Conservation (phyloP, 352 stramenopile genomes). For the Pythium pyrilobum region DNA sequence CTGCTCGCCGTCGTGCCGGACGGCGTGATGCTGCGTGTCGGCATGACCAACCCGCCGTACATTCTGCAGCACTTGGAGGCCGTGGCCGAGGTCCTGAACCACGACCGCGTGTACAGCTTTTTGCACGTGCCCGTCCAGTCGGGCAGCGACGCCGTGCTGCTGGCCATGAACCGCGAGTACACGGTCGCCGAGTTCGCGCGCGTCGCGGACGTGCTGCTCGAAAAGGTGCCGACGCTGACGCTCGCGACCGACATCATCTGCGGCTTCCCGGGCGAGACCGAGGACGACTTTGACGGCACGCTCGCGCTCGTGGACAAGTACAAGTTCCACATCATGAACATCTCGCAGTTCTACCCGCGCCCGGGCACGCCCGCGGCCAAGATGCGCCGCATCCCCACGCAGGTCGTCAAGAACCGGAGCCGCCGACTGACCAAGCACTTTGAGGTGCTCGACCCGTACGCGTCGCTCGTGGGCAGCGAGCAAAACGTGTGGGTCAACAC, state of each 20-base stretch:
- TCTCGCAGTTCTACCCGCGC: conserved; percentile 92
- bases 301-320: conserved; percentile 86
- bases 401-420: conserved; percentile 88
- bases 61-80: conserved; percentile 86
- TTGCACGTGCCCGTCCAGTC: conserved; percentile 91
- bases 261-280: conserved; percentile 87
- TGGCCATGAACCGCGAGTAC: conserved; percentile 92
- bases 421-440: conserved; percentile 84
- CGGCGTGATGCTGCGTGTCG: conserved; percentile 86
- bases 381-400: conserved; percentile 84
- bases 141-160: conserved; percentile 78
- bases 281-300: conserved; percentile 86
- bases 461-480: conserved; percentile 46
- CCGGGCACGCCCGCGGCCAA: conserved; percentile 87
- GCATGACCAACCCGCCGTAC: conserved; percentile 93
- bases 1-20: conserved; percentile 64
- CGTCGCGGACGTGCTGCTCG: conserved; percentile 71
- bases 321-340: conserved; percentile 90
- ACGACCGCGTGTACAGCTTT: conserved; percentile 85
- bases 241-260: conserved; percentile 93
- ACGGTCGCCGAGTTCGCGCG: conserved; percentile 72
- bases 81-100: conserved; percentile 76
- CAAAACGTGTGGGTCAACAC: conserved; percentile 81
- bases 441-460: conserved; percentile 79
- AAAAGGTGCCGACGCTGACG: conserved; percentile 73